These are phyloP conservation scores for Actinomortierella wolfii DNA, from an alignment of 371 early-diverging fungal genomes.

Conservation along the genomic window DNA sequence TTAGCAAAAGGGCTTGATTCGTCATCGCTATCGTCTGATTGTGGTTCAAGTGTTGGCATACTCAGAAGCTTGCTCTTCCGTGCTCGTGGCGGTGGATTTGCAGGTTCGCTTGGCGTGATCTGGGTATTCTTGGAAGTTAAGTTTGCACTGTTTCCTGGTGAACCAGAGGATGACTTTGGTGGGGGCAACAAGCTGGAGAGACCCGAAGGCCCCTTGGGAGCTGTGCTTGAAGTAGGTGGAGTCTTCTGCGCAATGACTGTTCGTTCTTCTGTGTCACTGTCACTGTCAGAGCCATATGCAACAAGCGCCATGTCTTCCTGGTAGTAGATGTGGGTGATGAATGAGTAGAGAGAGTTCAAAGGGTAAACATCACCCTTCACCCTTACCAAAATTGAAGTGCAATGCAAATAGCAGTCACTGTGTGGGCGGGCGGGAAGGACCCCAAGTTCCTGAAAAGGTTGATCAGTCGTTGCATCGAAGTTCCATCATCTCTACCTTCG, in stretches of 20 bases:
- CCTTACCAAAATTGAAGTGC: too few relatives aligned
- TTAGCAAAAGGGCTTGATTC: constrained; percentile 34
- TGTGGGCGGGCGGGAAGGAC: too few relatives aligned
- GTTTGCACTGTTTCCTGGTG: background rate
- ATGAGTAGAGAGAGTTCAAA: too few relatives aligned
- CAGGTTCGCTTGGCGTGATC: background rate
- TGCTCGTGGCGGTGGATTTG: constrained; percentile 8
- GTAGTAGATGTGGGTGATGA: too few relatives aligned
- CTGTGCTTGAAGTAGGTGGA: background rate
- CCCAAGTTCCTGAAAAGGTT: too few relatives aligned
- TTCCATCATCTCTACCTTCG: too few relatives aligned
- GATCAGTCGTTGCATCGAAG: too few relatives aligned
- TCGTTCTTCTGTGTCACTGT: constrained; percentile 24
- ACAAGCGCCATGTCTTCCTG: constrained; percentile 13
- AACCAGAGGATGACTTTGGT: constrained; percentile 22
- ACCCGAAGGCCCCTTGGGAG: background rate
- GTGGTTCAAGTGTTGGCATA: constrained; percentile 32
- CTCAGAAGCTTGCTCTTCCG: constrained; percentile 25
- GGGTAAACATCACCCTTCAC: too few relatives aligned
- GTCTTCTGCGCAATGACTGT: background rate
- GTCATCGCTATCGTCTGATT: constrained; percentile 39
- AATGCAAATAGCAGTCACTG: too few relatives aligned
- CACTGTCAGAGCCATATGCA: constrained; percentile 44
- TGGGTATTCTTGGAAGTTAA: constrained; percentile 5
- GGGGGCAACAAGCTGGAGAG: constrained; percentile 32